Base-by-base conservation (phyloP, 2,329 filamentous ascomycete genomes). In the Sordariomycetes sp. region DNA sequence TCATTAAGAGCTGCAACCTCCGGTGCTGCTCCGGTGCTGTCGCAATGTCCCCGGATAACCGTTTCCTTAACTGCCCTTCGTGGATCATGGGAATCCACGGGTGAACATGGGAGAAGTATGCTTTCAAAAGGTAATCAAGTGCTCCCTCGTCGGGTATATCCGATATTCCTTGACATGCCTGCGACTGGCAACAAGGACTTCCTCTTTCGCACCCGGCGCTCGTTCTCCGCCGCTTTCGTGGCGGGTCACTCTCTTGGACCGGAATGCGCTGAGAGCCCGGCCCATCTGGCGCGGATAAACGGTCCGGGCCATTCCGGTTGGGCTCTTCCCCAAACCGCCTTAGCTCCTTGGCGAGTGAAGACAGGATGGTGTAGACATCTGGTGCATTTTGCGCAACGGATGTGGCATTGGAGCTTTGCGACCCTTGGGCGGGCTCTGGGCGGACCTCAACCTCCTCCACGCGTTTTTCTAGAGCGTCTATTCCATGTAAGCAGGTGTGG, bases 1-100 rank as follows among this genome's bases (percentile, higher is more conserved):
- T 68, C 8, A 74, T 59, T 2, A 75, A 61, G 1, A 70, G 64
- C 2, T 62, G 59, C 18, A 74, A 58, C 16, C 63, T 65, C 1
- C 58, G 54, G 6, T 62, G 61, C 11, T 69, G 63, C 1, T 37
- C 20, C 3, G n/a, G 20, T 22, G 46, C 20, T 14, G 22, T 22
- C 8, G n/a, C 6, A 24, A 3, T 12, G 8, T 63, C 57, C 25
- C 68, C 60, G 5, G 56, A 20, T 2, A 71, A 55, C 1, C 67
- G 64, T 14, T 58, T 55, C 0, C 65, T 65, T 25, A 71, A 66
- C 1, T 66, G 60, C n/a, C 58, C 62, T 57, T 71, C 65, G 57
- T 72, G 70, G 7, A 73, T 57, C 50, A 73, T 69, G 0, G 70
- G 71, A n/a, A 71, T 71, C 68, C 71, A 74, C 0, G 72, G 72